Evolutionary conservation across 1,139 yeast species (phyloP), one percentile per base, ranked within the genome.

Genomic region (Kluyveromyces sp.): DNA sequence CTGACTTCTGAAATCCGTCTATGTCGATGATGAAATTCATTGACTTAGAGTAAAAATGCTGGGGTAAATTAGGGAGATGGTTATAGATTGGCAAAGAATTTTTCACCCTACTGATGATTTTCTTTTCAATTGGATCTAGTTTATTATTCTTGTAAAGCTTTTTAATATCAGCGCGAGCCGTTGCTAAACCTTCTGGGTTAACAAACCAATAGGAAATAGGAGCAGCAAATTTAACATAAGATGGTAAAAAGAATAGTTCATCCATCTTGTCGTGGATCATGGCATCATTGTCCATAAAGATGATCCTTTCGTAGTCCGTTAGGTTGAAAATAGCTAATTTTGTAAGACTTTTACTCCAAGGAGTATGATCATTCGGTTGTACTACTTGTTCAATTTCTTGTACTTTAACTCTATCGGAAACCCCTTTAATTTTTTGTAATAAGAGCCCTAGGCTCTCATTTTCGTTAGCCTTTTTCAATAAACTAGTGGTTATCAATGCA

Each of bases 291-390:
- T 72, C 76, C 54, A 76, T 48, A 53, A 69, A 72, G 5, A 76
- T 59, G 10, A 76, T 56, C 38, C 78, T 57, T n/a, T 72, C 71
- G 56, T 69, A 81, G 37, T 76, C 72, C 0, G 69, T 66, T 53
- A 72, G 71, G 48, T 72, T 69, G 57, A 80, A 80, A 0, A 77
- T 70, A 50, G 73, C 69, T 36, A 79, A 63, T 53, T 80, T 79
- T 0, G 83, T 78, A 51, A 76, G 74, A 42, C 81, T 75, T 7
- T 72, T 67, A 3, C 66, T 56, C 84, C 84, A 79, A 37, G 68
- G 59, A 4, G 66, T 52, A 2, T 48, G 50, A 40, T 61, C 64
- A 3, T 46, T 33, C 3, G 55, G 53, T 43, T 62, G 65, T 8
- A 50, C 54, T 8, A 59, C 59, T 41, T 48, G 53, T 3, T 63